phyloP scores from a whole-genome alignment of 768 basidiomycete genomes.

The Austroboletus eburneus region DNA sequence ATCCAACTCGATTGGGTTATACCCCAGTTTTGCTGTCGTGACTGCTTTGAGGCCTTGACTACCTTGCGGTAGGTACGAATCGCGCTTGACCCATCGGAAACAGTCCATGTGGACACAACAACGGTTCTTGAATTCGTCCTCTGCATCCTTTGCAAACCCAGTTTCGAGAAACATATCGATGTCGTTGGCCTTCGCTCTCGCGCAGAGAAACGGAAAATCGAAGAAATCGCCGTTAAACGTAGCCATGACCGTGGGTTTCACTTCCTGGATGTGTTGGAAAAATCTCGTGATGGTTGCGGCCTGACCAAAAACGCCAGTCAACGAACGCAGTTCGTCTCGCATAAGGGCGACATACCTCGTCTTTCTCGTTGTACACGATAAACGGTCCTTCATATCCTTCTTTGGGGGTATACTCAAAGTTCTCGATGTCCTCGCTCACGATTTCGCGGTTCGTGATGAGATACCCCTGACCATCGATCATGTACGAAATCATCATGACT shows the following conservation, averaged over 20 bases:
- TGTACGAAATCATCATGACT: conserved; percentile 99
- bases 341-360: conserved; percentile 58
- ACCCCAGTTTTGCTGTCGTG: conserved; percentile 92
- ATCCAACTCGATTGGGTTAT: conserved; percentile 95
- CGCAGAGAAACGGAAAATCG: conserved; percentile 96
- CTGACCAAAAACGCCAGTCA: conserved; percentile 36
- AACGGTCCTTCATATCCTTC: conserved; percentile 98
- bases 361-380: conserved; percentile 87
- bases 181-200: conserved; percentile 79
- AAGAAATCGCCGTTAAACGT: conserved; percentile 99
- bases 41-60: conserved; percentile 98
- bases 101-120: conserved; percentile 98
- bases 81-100: conserved; percentile 99
- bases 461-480: conserved; percentile 97
- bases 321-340: background rate
- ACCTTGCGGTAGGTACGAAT: conserved; percentile 97
- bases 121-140: conserved; percentile 93
- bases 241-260: conserved; percentile 94
- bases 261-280: conserved; percentile 91
- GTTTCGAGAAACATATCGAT: conserved; percentile 97
- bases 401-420: conserved; percentile 98
- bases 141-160: conserved; percentile 86
- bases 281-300: conserved; percentile 78
- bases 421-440: conserved; percentile 94
- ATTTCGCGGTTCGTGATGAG: conserved; percentile 98